These are phyloP conservation scores for Puccinia triticina DNA, from an alignment of 1,284 basidiomycete species.

Conservation along the genomic window DNA sequence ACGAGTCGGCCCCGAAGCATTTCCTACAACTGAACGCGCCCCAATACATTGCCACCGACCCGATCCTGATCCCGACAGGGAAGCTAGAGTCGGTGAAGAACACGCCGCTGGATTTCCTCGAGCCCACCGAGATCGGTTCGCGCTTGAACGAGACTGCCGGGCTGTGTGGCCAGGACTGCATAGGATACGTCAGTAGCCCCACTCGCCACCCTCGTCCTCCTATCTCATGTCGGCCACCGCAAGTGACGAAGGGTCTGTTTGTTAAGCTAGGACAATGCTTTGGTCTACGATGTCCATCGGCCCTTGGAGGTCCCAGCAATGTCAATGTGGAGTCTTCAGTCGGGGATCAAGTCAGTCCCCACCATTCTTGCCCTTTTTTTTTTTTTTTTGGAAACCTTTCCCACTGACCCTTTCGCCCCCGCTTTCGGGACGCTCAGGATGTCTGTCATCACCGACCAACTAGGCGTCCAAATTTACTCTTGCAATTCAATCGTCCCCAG, in stretches of 20 bases:
- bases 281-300: constrained; percentile 31
- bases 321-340: constrained; percentile 62
- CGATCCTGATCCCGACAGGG: constrained; percentile 64
- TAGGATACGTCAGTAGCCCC: constrained; percentile 56
- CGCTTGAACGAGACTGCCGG: constrained; percentile 60
- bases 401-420: neutral
- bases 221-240: neutral
- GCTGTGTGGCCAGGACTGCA: constrained; percentile 55
- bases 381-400: neutral
- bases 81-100: constrained; percentile 61
- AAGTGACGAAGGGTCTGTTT: constrained; percentile 2
- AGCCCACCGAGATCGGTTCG: constrained; percentile 63
- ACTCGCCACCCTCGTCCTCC: neutral
- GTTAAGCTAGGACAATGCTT: constrained; percentile 43
- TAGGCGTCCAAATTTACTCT: constrained; percentile 64
- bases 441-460: constrained; percentile 66
- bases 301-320: constrained; percentile 7
- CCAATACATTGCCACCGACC: constrained; percentile 63
- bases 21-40: constrained; percentile 59
- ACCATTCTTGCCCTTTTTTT: neutral
- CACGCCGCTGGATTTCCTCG: constrained; percentile 64
- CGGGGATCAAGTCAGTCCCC: constrained; percentile 63
- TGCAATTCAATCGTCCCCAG: constrained; percentile 63
- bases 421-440: constrained; percentile 62
- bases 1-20: constrained; percentile 64